phyloP scores from a whole-genome alignment of 2,329 filamentous ascomycete genomes.

The Colletotrichum cuscutae region DNA sequence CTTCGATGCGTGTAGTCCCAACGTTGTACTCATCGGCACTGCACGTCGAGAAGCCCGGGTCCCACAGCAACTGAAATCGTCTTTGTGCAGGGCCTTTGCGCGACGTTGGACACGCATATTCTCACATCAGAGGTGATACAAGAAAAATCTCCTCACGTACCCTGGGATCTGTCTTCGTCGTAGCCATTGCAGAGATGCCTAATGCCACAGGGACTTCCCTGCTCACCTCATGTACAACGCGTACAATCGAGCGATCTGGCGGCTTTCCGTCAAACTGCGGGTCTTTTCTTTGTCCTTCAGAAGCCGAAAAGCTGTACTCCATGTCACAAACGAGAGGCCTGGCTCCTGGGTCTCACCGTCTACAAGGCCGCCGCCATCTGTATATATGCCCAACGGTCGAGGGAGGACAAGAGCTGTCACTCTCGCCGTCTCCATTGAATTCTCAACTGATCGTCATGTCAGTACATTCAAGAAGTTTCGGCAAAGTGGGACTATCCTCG shows the following conservation, averaged over 20 bases:
- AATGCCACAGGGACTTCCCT: constrained; percentile 1
- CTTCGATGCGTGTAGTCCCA: neutral
- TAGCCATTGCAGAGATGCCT: neutral
- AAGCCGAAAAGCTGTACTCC: neutral
- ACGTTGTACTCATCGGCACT: neutral
- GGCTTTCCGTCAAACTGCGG: neutral
- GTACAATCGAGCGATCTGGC: neutral
- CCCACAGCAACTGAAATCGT: neutral
- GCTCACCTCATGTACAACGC: neutral
- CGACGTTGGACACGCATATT: neutral
- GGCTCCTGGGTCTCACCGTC: neutral
- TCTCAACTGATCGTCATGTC: neutral
- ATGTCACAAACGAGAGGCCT: neutral
- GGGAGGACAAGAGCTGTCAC: neutral
- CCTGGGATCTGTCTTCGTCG: neutral
- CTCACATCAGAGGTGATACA: neutral
- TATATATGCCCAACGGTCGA: neutral
- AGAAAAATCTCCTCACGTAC: neutral
- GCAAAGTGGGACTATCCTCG: neutral
- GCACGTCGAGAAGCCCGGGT: neutral
- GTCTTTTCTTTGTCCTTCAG: neutral
- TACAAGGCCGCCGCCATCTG: neutral
- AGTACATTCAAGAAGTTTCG: neutral
- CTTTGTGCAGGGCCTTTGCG: neutral
- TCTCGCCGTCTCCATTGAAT: neutral